phyloP scores from a whole-genome alignment of 768 basidiomycete genomes.

The Trametes maxima region DNA sequence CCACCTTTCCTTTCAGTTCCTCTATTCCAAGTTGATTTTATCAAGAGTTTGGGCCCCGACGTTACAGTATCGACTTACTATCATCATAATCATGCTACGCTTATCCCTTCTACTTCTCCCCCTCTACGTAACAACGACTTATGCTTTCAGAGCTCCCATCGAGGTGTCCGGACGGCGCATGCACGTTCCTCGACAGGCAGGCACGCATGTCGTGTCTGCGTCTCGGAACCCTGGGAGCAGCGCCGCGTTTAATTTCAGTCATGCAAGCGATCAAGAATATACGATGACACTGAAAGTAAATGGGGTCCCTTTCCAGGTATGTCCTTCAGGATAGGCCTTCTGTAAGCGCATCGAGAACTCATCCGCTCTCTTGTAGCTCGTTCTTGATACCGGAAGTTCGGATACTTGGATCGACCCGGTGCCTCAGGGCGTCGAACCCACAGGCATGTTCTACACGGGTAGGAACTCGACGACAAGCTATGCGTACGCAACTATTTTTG shows the following conservation, averaged over 20 bases:
- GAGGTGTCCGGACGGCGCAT: no score
- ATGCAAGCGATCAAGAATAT: not conserved
- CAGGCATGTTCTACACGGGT: not conserved
- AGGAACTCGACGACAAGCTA: slow-evolving; percentile 1
- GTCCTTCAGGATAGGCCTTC: not conserved
- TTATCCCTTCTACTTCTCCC: no score
- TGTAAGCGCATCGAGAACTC: not conserved
- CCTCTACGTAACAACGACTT: no score
- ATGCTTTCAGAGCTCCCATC: no score
- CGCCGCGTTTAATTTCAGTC: not conserved
- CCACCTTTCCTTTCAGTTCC: no score
- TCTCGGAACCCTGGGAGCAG: not conserved
- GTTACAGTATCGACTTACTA: no score
- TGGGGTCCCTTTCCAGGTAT: slow-evolving; percentile 3
- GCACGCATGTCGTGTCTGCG: not conserved
- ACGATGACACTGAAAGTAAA: not conserved
- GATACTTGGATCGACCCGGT: slow-evolving; percentile 10
- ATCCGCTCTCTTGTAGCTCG: not conserved
- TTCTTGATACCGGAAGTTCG: slow-evolving; percentile 7
- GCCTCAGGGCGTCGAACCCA: not conserved
- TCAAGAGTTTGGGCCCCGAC: no score
- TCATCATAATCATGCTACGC: no score
- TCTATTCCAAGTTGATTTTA: no score
- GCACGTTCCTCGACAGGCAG: no score
- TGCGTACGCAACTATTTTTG: not conserved